Evolutionary conservation across 345 rosid genomes (phyloP).

Genomic region (Eucalyptus coolabah): DNA sequence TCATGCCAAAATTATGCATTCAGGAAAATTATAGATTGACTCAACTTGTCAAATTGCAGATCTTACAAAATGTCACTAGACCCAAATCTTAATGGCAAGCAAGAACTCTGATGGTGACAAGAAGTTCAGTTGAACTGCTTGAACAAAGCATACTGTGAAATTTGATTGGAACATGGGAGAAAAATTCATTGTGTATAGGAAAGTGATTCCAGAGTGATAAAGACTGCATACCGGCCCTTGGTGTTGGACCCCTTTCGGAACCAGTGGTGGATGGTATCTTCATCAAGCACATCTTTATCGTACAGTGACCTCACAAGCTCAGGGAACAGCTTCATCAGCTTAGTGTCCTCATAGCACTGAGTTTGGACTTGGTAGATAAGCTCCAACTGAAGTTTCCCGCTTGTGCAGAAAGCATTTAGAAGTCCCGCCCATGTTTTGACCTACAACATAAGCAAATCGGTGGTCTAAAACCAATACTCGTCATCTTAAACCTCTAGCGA

Average conservation of each 20-base stretch:
- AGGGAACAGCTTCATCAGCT: slow-evolving; percentile 94
- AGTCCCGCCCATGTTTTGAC: slow-evolving; percentile 69
- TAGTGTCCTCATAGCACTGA: slow-evolving; percentile 98
- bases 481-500: too few relatives aligned
- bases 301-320: slow-evolving; percentile 82
- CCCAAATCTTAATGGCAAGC: not conserved
- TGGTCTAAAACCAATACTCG: not conserved
- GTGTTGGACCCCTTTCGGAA: slow-evolving; percentile 80
- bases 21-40: not conserved
- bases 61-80: not conserved
- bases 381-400: slow-evolving; percentile 85
- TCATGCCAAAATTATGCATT: not conserved
- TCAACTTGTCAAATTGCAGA: not conserved
- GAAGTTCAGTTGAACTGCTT: not conserved
- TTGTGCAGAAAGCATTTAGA: slow-evolving; percentile 71
- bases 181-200: not conserved
- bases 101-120: not conserved
- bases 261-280: slow-evolving; percentile 91
- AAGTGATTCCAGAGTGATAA: not conserved
- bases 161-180: not conserved
- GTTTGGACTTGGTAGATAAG: slow-evolving; percentile 91
- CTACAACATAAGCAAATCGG: not conserved
- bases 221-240: slow-evolving; percentile 71
- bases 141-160: not conserved
- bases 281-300: slow-evolving; percentile 92